Evolutionary conservation across 1,284 basidiomycete genomes (phyloP), one percentile per base, ranked within the genome.

Genomic region (Vanrija sp.): DNA sequence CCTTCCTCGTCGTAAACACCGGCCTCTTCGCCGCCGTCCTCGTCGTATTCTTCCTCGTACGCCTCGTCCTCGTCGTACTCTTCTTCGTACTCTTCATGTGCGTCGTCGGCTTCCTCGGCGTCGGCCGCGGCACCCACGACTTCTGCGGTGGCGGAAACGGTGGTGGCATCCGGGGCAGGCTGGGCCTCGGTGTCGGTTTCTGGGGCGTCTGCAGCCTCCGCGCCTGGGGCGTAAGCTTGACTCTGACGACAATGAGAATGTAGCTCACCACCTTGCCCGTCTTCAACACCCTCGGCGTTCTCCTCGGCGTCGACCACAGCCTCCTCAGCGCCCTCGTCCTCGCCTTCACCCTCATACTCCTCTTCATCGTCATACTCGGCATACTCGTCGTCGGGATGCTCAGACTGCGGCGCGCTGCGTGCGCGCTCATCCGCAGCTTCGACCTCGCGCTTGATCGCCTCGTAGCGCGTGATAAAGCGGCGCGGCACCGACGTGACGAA

Each of bases 331-430:
- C 46, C 42, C n/a, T 39, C 42, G 10, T 6, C 42, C 16, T 47
- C 29, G 10, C 29, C 52, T 8, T 10, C 19, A 47, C 42, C 34
- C 8, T 19, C 34, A 14, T 34, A 34, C 2, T 3, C n/a, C 40
- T 42, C 34, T 8, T 34, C 51, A 7, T 8, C 49, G 3, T 53
- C 56, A 43, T 45, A 50, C 38, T 38, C 54, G 54, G 14, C 47
- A 19, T 43, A 77, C 86, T 84, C 63, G 81, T 84, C 63, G 81
- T 85, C 66, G 77, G 81, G 38, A 88, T 73, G 45, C 83, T 74
- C 54, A 88, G 44, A 45, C n/a, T 42, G 45, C 2, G 26, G 48
- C 29, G 34, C 56, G 43, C 49, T 52, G 44, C 42, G 45, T 42
- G 40, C 57, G 7, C 49, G 49, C 21, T 87, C 78, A 86, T 88